These are phyloP conservation scores for Aspergillus fructus DNA, from an alignment of 2,329 filamentous ascomycete species.

Conservation along the genomic window DNA sequence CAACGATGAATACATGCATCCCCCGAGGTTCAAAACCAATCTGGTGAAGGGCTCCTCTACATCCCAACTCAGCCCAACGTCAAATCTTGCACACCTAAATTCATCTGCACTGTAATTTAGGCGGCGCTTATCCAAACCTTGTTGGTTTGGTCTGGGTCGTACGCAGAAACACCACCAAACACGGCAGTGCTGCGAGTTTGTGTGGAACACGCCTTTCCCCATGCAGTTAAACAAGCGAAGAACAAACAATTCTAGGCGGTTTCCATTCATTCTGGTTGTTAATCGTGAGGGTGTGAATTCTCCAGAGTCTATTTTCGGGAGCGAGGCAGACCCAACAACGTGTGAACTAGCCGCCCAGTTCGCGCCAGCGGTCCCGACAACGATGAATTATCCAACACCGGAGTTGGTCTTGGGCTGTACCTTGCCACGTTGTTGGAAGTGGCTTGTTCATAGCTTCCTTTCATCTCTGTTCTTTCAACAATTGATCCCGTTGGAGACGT, in stretches of 20 bases:
- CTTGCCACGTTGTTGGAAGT: neutral
- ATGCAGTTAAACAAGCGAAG: neutral
- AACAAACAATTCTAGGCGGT: neutral
- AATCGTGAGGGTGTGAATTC: neutral
- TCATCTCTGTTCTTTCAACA: neutral
- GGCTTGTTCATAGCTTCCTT: neutral
- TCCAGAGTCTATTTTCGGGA: conserved; percentile 3
- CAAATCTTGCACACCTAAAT: neutral
- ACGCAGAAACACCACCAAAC: neutral
- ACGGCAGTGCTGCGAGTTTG: neutral
- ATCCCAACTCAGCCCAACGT: neutral
- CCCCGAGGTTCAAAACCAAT: neutral
- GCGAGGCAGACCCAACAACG: neutral
- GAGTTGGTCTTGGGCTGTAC: neutral
- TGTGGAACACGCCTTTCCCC: neutral
- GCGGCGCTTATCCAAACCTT: conserved; percentile 13
- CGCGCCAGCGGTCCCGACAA: conserved; percentile 5
- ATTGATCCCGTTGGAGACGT: neutral
- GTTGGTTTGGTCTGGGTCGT: conserved; percentile 10
- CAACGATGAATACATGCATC: neutral
- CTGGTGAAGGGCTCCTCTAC: neutral
- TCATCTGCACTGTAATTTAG: conserved; percentile 10
- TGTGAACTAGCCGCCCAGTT: neutral
- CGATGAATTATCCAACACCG: neutral
- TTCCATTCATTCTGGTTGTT: neutral